Conservation (phyloP, 2,329 filamentous ascomycete species). For the Calonectria fujianensis region DNA sequence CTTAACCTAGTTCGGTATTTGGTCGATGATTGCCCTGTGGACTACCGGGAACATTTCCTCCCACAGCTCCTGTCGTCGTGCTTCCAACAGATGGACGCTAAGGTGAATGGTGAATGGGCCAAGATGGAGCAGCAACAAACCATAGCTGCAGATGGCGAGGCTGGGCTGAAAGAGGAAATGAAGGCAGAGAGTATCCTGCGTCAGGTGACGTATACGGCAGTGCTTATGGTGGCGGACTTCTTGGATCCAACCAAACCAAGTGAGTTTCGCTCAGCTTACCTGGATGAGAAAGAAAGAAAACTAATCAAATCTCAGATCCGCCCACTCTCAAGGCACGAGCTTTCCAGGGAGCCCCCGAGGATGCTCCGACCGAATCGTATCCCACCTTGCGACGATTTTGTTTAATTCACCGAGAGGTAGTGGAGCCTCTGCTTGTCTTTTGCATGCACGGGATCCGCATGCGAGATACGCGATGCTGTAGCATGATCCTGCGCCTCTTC, state of each 20-base stretch:
- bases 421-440: constrained; percentile 93
- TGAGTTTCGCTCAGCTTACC: constrained; percentile 61
- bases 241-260: constrained; percentile 84
- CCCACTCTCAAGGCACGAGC: constrained; percentile 54
- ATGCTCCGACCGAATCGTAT: constrained; percentile 61
- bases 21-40: constrained; percentile 92
- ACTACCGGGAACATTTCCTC: constrained; percentile 85
- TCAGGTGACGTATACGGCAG: constrained; percentile 92
- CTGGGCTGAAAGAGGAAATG: constrained; percentile 94
- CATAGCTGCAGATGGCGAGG: constrained; percentile 81
- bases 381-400: constrained; percentile 88
- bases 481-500: constrained; percentile 89
- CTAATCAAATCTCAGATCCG: constrained; percentile 57
- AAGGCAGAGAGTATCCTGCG: constrained; percentile 96
- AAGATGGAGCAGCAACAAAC: constrained; percentile 79
- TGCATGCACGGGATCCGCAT: constrained; percentile 93
- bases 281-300: constrained; percentile 1
- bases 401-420: constrained; percentile 83
- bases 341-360: constrained; percentile 49
- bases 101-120: constrained; percentile 92
- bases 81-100: constrained; percentile 90
- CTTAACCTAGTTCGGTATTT: constrained; percentile 91
- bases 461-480: constrained; percentile 91
- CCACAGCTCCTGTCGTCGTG: constrained; percentile 88
- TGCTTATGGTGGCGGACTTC: constrained; percentile 92